phyloP scores from a whole-genome alignment of 139 green algal genomes.

The Chlorella vulgaris region DNA sequence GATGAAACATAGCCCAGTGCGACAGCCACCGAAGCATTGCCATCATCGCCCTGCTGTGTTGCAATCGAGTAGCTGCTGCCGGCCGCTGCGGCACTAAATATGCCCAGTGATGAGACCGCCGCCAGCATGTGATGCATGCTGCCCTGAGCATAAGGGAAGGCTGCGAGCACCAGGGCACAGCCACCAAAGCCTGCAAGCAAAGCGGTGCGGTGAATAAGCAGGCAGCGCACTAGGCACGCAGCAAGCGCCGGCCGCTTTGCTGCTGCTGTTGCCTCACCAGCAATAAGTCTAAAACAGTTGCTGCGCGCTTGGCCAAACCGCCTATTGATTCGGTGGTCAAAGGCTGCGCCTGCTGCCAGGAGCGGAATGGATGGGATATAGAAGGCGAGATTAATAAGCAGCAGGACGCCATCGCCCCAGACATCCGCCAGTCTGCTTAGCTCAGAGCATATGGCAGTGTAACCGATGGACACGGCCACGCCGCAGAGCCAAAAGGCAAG shows the following conservation, averaged over 20 bases:
- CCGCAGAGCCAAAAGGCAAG: not conserved
- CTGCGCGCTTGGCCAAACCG: not conserved
- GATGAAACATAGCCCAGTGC: slow-evolving; percentile 15
- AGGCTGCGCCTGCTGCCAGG: not conserved
- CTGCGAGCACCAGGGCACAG: not conserved
- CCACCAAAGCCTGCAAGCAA: slow-evolving; percentile 23
- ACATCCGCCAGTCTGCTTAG: not conserved
- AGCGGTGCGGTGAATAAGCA: too few species aligned
- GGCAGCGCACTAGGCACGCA: too few species aligned
- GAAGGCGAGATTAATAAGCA: not conserved
- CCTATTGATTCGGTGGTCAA: not conserved
- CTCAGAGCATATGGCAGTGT: slow-evolving; percentile 12
- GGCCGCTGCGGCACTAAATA: not conserved
- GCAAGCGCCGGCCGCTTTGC: too few species aligned
- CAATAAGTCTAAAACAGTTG: not conserved
- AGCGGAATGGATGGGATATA: slow-evolving; percentile 6
- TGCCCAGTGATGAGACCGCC: not conserved
- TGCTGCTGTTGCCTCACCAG: too few species aligned
- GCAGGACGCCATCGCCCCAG: slow-evolving; percentile 3
- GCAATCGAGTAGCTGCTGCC: slow-evolving; percentile 13
- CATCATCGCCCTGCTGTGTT: not conserved
- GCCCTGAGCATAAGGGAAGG: not conserved
- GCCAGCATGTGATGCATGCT: not conserved
- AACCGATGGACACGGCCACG: slow-evolving; percentile 16
- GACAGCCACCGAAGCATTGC: not conserved